Percentiles rank a stretch among this genome's conserved stretches.
These are phyloP conservation scores for rapeseed (Brassica napus) DNA, from an alignment of 345 rosid genomes.

Conservation along the genomic window DNA sequence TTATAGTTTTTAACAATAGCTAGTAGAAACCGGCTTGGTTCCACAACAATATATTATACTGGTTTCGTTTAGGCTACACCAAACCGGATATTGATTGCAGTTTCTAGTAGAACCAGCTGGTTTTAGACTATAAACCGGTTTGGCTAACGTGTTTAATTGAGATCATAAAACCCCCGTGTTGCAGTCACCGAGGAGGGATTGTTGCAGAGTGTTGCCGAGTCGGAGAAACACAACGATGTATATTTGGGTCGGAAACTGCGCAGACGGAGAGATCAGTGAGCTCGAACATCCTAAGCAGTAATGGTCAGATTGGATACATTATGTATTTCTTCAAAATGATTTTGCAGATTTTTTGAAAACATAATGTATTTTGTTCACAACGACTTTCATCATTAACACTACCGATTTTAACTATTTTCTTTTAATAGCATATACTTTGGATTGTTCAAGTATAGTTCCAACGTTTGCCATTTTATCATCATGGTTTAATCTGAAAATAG, in stretches of 20 bases:
- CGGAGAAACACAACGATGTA: slow-evolving; percentile 54
- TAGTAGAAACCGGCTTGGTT: background rate
- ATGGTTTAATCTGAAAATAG: background rate
- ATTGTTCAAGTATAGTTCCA: background rate
- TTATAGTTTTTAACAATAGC: background rate
- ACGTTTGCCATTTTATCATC: background rate
- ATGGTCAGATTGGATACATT: background rate
- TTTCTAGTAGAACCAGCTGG: background rate
- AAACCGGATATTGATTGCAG: background rate
- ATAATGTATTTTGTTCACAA: slow-evolving; percentile 10
- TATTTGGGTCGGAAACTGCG: slow-evolving; percentile 69
- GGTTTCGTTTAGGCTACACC: background rate
- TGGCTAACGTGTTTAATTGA: background rate
- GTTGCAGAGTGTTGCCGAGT: slow-evolving; percentile 73
- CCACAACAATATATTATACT: background rate
- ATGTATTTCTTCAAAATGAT: slow-evolving; percentile 5
- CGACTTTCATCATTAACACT: background rate
- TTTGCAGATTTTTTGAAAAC: background rate
- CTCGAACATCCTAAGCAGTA: slow-evolving; percentile 40
- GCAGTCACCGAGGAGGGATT: slow-evolving; percentile 85
- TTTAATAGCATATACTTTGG: background rate
- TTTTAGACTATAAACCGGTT: background rate
- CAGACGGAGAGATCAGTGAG: slow-evolving; percentile 64
- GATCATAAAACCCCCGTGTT: slow-evolving; percentile 5
- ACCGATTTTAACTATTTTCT: background rate